Evolutionary conservation across 2,329 filamentous ascomycete species (phyloP), one percentile per base, ranked within the genome.

Genomic region (Aspergillus melleus): DNA sequence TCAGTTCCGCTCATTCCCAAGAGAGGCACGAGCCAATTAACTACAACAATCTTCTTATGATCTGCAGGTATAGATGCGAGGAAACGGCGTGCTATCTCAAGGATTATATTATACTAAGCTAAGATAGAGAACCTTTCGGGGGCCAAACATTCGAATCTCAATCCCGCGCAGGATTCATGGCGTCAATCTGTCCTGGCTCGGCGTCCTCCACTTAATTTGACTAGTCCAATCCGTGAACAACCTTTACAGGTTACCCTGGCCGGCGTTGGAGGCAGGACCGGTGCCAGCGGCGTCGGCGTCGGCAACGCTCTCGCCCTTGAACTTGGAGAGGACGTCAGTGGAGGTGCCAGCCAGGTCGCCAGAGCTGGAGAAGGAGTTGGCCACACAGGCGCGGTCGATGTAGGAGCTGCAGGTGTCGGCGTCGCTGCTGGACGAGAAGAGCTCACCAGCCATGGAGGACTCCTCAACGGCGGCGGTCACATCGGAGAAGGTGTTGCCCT

Each of bases 401-500:
- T 72, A 69, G 20, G 74, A 58, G 29, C 68, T 67, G 76, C 83
- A 86, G 30, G 72, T 65, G 68, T 78, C 80, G 66, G 75, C 72
- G 51, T 57, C 70, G 22, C 73, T 63, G 51, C 62, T 64, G 6
- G 74, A 73, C 0, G 71, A 63, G 22, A 80, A 81, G 53, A 80
- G 66, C 58, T 75, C 60, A 11, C 79, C 79, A 24, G 67, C 64
- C 55, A 76, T 72, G 12, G 63, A 68, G 12, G 70, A 24, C 60
- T 81, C 76, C 51, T 81, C 71, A 20, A 76, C 69, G 19, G 74
- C 72, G 19, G 72, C 70, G 57, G 14, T 42, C 36, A 86, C 79
- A 65, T 84, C 82, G 73, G 85, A 79, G 79, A 86, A 86, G 52
- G 83, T 73, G 66, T 84, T 86, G 42, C 84, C 84, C 75, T 87